These are phyloP conservation scores for Pseudohyphozyma bogoriensis DNA, from an alignment of 768 basidiomycete genomes.

Conservation along the genomic window DNA sequence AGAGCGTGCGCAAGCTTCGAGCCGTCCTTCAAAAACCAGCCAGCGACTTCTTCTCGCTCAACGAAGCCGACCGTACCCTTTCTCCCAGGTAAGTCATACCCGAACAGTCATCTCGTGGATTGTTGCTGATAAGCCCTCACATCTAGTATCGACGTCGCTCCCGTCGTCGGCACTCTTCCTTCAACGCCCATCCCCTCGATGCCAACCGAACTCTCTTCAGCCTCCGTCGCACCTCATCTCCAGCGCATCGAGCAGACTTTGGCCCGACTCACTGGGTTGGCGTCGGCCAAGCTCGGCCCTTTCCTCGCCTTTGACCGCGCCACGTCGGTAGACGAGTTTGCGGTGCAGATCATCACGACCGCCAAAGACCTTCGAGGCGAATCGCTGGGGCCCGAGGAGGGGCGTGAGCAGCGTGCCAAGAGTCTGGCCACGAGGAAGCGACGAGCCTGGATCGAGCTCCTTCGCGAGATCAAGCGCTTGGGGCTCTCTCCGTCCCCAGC, in stretches of 20 bases:
- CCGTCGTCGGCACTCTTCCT: no score
- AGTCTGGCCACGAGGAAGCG: constrained; percentile 69
- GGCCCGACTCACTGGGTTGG: constrained; percentile 10
- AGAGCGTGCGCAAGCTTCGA: constrained; percentile 82
- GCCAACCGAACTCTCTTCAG: not conserved
- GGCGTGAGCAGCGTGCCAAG: constrained; percentile 49
- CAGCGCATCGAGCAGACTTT: constrained; percentile 17
- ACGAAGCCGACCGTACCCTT: constrained; percentile 8
- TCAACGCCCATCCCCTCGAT: constrained; percentile 2
- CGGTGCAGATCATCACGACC: constrained; percentile 48
- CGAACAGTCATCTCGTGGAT: no score
- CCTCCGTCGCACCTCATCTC: not conserved
- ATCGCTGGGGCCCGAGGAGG: constrained; percentile 45
- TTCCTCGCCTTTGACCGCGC: constrained; percentile 51
- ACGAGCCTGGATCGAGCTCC: constrained; percentile 78
- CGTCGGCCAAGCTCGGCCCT: constrained; percentile 19
- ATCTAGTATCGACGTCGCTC: not conserved
- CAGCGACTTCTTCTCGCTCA: constrained; percentile 23
- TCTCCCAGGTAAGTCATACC: not conserved
- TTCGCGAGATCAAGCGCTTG: constrained; percentile 72
- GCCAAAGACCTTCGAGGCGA: constrained; percentile 37
- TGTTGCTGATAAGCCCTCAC: no score
- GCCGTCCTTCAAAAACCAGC: constrained; percentile 67
- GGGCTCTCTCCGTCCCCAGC: constrained; percentile 47
- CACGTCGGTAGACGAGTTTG: constrained; percentile 51